Evolutionary conservation across 768 basidiomycete genomes (phyloP).

Genomic region (Pleurotus sapidus): DNA sequence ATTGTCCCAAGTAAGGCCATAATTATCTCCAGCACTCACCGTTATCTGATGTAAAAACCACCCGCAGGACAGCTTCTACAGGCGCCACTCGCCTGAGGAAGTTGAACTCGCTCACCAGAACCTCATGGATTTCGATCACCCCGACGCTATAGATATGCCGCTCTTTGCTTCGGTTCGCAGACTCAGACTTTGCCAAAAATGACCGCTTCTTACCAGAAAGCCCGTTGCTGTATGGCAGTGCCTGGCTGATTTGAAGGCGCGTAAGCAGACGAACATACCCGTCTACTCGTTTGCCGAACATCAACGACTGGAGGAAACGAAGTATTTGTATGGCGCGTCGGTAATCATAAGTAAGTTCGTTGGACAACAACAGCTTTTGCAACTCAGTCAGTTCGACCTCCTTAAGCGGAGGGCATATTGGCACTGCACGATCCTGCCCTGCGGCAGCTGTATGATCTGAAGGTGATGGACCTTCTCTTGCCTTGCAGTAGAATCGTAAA

Average conservation of each 20-base stretch:
- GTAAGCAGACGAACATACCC: slow-evolving; percentile 84
- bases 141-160: slow-evolving; percentile 88
- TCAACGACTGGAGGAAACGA: slow-evolving; percentile 73
- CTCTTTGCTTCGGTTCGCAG: slow-evolving; percentile 72
- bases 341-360: slow-evolving; percentile 72
- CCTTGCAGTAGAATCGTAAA: no score
- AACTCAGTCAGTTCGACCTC: no score
- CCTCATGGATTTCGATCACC: slow-evolving; percentile 85
- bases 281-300: slow-evolving; percentile 93
- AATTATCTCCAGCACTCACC: background rate
- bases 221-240: slow-evolving; percentile 46
- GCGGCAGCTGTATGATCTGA: slow-evolving; percentile 86
- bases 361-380: no score
- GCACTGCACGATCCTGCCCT: slow-evolving; percentile 77
- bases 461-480: slow-evolving; percentile 39
- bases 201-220: no score
- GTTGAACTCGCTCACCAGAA: slow-evolving; percentile 80
- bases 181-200: no score
- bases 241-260: slow-evolving; percentile 79
- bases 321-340: slow-evolving; percentile 91
- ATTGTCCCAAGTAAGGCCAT: slow-evolving; percentile 68
- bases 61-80: slow-evolving; percentile 91
- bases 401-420: slow-evolving; percentile 86
- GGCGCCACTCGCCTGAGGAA: slow-evolving; percentile 74
- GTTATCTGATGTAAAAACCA: background rate